phyloP scores from a whole-genome alignment of 1,284 basidiomycete species.

The Salmacisia buchloeana region DNA sequence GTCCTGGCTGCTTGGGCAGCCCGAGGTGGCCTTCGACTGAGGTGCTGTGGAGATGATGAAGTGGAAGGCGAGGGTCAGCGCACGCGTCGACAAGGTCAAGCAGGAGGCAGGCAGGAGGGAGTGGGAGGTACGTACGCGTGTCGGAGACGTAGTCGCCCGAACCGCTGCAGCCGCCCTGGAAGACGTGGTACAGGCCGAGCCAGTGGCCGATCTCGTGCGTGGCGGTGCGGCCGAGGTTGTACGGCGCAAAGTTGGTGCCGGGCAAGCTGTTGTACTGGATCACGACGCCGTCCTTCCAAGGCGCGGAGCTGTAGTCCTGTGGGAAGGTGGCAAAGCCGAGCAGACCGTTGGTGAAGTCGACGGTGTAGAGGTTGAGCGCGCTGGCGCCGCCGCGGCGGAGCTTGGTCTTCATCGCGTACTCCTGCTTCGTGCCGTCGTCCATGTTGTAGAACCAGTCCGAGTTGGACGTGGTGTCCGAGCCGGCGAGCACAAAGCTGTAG shows the following conservation, averaged over 20 bases:
- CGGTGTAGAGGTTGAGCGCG: slow-evolving; percentile 59
- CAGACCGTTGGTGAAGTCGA: slow-evolving; percentile 36
- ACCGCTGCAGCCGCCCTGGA: slow-evolving; percentile 59
- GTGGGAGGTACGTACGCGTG: slow-evolving; percentile 10
- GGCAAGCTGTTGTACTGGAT: slow-evolving; percentile 57
- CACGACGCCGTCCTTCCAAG: slow-evolving; percentile 57
- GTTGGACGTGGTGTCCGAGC: slow-evolving; percentile 53
- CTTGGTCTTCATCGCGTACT: slow-evolving; percentile 58
- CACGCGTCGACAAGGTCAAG: neutral
- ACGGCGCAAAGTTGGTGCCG: slow-evolving; percentile 55
- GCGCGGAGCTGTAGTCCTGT: slow-evolving; percentile 28
- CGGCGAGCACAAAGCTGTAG: slow-evolving; percentile 55
- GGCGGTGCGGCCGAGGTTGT: slow-evolving; percentile 58
- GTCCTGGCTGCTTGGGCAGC: slow-evolving; percentile 26
- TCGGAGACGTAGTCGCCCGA: slow-evolving; percentile 58
- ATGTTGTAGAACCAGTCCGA: slow-evolving; percentile 56
- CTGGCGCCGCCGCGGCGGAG: slow-evolving; percentile 55
- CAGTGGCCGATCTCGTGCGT: slow-evolving; percentile 57
- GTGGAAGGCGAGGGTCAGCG: neutral
- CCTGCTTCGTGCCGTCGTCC: slow-evolving; percentile 52
- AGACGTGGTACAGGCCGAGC: slow-evolving; percentile 60
- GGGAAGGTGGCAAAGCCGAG: slow-evolving; percentile 57
- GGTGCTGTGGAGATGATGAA: slow-evolving; percentile 50
- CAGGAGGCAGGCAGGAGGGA: too few species aligned
- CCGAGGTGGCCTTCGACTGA: slow-evolving; percentile 23